A percentile compares a stretch with the other conserved stretches of the same genome.
phyloP scores from a whole-genome alignment of 805 yeast genomes.

The Lipomyces lipofer region DNA sequence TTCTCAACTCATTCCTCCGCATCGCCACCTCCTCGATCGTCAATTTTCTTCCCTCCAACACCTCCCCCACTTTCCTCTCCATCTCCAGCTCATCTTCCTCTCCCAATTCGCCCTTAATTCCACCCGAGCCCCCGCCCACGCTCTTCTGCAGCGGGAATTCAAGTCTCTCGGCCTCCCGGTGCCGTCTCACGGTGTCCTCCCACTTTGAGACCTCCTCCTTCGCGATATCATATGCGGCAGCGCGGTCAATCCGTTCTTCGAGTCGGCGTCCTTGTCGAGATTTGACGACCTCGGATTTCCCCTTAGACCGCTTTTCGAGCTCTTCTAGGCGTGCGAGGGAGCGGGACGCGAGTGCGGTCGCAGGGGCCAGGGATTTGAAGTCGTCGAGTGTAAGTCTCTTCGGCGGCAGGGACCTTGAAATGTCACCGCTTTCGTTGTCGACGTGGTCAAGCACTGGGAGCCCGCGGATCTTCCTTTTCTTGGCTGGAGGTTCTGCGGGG shows the following conservation, averaged over 20 bases:
- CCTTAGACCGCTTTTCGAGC: slow-evolving; percentile 31
- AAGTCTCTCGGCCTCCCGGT: slow-evolving; percentile 81
- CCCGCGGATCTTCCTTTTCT: slow-evolving; percentile 9
- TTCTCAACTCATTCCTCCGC: slow-evolving; percentile 77
- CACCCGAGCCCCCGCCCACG: slow-evolving; percentile 29
- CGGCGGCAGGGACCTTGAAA: slow-evolving; percentile 32
- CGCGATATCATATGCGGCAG: slow-evolving; percentile 86
- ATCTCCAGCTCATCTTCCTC: slow-evolving; percentile 44
- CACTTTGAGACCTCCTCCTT: slow-evolving; percentile 85
- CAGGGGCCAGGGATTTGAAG: slow-evolving; percentile 62
- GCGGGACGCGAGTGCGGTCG: slow-evolving; percentile 54
- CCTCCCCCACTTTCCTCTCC: slow-evolving; percentile 59
- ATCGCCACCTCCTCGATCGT: slow-evolving; percentile 75
- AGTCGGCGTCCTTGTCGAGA: slow-evolving; percentile 85
- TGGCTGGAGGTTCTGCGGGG: background rate
- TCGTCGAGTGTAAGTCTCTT: slow-evolving; percentile 48
- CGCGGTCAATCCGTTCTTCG: slow-evolving; percentile 80
- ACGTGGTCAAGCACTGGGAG: slow-evolving; percentile 3
- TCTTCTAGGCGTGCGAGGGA: slow-evolving; percentile 51
- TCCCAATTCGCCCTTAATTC: slow-evolving; percentile 3
- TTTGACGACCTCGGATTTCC: slow-evolving; percentile 52
- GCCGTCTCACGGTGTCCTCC: slow-evolving; percentile 77
- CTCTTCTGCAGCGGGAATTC: slow-evolving; percentile 64
- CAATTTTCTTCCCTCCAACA: slow-evolving; percentile 76
- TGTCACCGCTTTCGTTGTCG: slow-evolving; percentile 9